Evolutionary conservation across 2,329 filamentous ascomycete species (phyloP).

Genomic region (Raffaelea albimanens): DNA sequence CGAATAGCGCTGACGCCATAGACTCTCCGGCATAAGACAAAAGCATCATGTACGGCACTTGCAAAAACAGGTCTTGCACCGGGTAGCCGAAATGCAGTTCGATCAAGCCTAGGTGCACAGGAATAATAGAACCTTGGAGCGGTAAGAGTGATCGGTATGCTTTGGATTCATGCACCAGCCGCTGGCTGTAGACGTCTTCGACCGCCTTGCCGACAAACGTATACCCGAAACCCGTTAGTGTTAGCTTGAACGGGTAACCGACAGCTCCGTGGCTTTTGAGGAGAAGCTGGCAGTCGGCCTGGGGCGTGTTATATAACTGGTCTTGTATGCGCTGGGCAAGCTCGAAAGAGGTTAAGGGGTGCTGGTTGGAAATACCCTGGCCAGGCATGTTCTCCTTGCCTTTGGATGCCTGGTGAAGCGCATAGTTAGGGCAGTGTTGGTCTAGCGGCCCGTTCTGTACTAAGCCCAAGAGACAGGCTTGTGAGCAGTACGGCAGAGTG

Average conservation of each 20-base stretch:
- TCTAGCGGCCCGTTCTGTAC: constrained; percentile 3
- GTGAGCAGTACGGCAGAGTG: constrained; percentile 8
- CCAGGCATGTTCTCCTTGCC: too few species aligned
- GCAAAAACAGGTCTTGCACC: neutral
- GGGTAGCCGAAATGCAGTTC: neutral
- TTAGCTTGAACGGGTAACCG: neutral
- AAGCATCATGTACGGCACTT: neutral
- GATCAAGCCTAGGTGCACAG: neutral
- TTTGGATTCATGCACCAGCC: neutral
- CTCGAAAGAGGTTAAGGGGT: constrained; percentile 4
- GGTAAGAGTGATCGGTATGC: neutral
- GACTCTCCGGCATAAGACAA: neutral
- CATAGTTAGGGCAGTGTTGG: constrained; percentile 5
- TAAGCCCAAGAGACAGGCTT: constrained; percentile 8
- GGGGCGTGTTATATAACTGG: neutral
- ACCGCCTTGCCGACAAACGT: too few species aligned
- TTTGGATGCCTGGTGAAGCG: constrained; percentile 2
- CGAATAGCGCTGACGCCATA: too few species aligned
- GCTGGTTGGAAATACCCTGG: too few species aligned
- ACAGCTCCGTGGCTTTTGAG: neutral
- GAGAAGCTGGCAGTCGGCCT: neutral
- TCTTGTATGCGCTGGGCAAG: neutral
- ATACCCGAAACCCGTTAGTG: neutral
- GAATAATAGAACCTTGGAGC: neutral
- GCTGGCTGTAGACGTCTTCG: too few species aligned